Percentiles rank a stretch among this genome's conserved stretches.
These are phyloP conservation scores for Aquanectria penicillioides DNA, from an alignment of 2,329 filamentous ascomycete genomes.

Conservation along the genomic window DNA sequence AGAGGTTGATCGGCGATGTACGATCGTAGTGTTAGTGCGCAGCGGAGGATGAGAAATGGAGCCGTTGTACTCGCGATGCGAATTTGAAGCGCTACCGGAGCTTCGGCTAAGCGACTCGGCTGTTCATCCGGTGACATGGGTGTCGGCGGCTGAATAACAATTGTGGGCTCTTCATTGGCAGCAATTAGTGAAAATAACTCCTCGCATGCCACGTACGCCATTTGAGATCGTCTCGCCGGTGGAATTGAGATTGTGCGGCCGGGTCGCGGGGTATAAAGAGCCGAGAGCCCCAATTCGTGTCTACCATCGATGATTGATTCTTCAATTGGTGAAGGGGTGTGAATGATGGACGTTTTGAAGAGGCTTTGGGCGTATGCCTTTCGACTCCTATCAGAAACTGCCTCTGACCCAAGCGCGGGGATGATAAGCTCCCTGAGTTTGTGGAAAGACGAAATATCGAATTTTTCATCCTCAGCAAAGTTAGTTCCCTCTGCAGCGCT, in stretches of 20 bases:
- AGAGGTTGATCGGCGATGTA: conserved; percentile 94
- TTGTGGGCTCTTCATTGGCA: conserved; percentile 49
- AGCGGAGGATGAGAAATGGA: conserved; percentile 84
- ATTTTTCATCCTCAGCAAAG: conserved; percentile 76
- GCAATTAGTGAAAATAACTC: conserved; percentile 79
- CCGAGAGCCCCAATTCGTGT: conserved; percentile 61
- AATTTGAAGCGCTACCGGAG: conserved; percentile 52
- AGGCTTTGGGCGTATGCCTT: conserved; percentile 78
- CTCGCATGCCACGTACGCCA: conserved; percentile 83
- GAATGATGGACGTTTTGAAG: conserved; percentile 85
- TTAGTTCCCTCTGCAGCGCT: conserved; percentile 55
- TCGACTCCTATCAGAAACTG: conserved; percentile 74
- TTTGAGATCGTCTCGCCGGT: conserved; percentile 72
- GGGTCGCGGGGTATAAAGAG: conserved; percentile 70
- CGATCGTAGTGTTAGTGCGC: conserved; percentile 80
- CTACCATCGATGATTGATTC: conserved; percentile 60
- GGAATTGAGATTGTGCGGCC: conserved; percentile 77
- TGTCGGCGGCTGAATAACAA: conserved; percentile 55
- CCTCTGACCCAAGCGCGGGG: conserved; percentile 73
- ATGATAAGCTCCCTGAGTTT: conserved; percentile 78
- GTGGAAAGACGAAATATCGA: conserved; percentile 81
- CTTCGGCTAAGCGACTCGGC: conserved; percentile 25
- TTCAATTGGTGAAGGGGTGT: conserved; percentile 68
- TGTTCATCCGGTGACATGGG: conserved; percentile 51
- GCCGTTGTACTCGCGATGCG: conserved; percentile 79